phyloP scores from a whole-genome alignment of 2,329 filamentous ascomycete genomes.

The Cercospora nicotianae region DNA sequence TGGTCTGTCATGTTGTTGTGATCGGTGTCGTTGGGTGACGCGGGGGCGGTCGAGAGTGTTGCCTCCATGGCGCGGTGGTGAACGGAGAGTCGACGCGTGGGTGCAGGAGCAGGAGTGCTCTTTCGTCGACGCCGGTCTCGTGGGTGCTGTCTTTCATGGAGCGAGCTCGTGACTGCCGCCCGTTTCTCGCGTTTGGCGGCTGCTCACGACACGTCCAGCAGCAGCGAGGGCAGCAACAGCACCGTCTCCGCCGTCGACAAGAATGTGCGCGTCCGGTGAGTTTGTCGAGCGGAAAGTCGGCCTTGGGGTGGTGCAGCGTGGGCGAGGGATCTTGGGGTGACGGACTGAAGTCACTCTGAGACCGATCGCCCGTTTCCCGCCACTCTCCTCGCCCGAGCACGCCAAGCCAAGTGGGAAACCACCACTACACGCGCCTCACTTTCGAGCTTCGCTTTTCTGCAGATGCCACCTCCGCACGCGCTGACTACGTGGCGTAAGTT shows the following conservation, averaged over 20 bases:
- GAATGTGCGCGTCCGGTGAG: not conserved
- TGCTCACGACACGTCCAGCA: not conserved
- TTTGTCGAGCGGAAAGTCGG: not conserved
- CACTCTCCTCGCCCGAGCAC: not conserved
- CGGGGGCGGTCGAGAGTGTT: slow-evolving; percentile 37
- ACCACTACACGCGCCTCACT: not conserved
- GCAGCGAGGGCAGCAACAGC: not conserved
- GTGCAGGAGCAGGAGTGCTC: not conserved
- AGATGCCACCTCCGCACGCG: not conserved
- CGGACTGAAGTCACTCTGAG: not conserved
- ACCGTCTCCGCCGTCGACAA: not conserved
- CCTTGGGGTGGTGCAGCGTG: not conserved
- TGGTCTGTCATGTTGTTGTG: slow-evolving; percentile 22
- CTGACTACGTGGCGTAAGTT: not conserved
- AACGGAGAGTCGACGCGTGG: slow-evolving; percentile 2
- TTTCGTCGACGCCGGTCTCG: slow-evolving; percentile 1
- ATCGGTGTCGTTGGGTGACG: slow-evolving; percentile 34
- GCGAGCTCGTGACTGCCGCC: not conserved
- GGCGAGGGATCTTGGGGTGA: not conserved
- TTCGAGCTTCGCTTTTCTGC: not conserved
- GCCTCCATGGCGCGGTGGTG: slow-evolving; percentile 19
- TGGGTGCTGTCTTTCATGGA: slow-evolving; percentile 3
- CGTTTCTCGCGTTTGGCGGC: not conserved
- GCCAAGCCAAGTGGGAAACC: not conserved
- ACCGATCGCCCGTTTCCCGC: not conserved